Base-by-base conservation (phyloP, 306 rosid species). In the Begonia fuchsioides region DNA sequence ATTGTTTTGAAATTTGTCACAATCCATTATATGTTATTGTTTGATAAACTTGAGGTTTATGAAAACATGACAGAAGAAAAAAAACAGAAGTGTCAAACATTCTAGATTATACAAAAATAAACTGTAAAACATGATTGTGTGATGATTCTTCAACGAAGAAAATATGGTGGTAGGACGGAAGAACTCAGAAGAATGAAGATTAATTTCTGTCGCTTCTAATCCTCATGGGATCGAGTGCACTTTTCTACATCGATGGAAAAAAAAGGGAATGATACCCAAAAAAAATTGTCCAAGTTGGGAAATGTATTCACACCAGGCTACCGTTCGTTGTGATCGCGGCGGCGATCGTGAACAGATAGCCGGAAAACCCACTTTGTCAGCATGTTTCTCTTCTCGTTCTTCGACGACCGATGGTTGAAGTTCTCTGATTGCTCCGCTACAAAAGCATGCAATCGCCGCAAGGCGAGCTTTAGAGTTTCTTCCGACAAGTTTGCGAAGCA, bases 401-500 rank as follows among this genome's bases (percentile, higher is more conserved):
- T 57, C 45, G 53, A 7, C 32, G 48, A 57, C 50, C 16, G 4
- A 47, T 6, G 6, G 1, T 54, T 52, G 38, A 44, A 12, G 13
- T 15, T 8, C 10, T 18, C 5, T 13, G 15, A 40, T 18, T 14
- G n/a, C 15, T 19, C 38, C 39, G 0, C 13, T 1, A 57, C 54
- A 9, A 57, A 57, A 17, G 53, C 18, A 44, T 47, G 47, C 62
- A 57, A 57, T 47, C 62, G 38, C 12, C 32, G 11, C 18, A 54
- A 39, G 5, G 67, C 55, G 41, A 54, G 39, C 41, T 54, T 51
- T 43, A 80, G 64, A 0, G 94, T 77, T 3, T 60, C 51, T 20
- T 77, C 76, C 41, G 61, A 75, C 92, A 84, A 80, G 35, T 84
- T 84, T 3, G 94, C 94, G 59, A 84, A 84, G 43, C 94, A 84